These are phyloP conservation scores for Pyricularia grisea DNA, from an alignment of 2,329 filamentous ascomycete species.

Conservation along the genomic window DNA sequence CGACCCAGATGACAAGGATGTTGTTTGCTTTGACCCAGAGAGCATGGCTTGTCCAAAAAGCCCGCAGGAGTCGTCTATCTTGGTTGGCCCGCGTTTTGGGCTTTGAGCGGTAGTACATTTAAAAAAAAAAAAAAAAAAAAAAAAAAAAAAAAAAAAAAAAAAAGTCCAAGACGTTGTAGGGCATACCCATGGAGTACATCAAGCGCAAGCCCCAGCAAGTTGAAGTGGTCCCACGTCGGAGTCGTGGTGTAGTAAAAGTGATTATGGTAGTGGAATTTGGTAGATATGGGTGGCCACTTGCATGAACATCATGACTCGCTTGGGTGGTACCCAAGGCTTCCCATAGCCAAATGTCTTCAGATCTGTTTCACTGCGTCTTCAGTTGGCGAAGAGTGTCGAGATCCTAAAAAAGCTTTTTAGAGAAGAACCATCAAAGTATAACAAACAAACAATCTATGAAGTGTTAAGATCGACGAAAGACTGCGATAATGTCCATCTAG, in stretches of 20 bases:
- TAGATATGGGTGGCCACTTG: neutral
- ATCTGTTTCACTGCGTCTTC: neutral
- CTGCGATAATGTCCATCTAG: neutral
- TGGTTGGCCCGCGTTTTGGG: neutral
- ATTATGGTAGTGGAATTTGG: neutral
- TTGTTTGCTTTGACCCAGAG: neutral
- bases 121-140: neutral
- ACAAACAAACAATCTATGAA: neutral
- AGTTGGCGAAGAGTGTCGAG: neutral
- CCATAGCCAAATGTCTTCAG: neutral
- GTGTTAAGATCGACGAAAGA: neutral
- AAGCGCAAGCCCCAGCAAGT: neutral
- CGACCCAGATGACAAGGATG: neutral
- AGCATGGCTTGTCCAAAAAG: neutral
- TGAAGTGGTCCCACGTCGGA: neutral
- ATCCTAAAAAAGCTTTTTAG: neutral
- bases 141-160: neutral
- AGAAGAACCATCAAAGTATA: neutral
- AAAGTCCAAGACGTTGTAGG: neutral
- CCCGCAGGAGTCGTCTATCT: neutral
- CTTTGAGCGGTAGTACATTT: neutral
- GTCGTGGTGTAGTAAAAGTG: neutral
- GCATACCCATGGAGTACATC: neutral
- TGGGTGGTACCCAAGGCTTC: neutral
- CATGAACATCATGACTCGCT: conserved; percentile 1